Percentiles rank a stretch among this genome's conserved stretches.
These are phyloP conservation scores for Lactifluus echinatus DNA, from an alignment of 768 basidiomycete species.

Conservation along the genomic window DNA sequence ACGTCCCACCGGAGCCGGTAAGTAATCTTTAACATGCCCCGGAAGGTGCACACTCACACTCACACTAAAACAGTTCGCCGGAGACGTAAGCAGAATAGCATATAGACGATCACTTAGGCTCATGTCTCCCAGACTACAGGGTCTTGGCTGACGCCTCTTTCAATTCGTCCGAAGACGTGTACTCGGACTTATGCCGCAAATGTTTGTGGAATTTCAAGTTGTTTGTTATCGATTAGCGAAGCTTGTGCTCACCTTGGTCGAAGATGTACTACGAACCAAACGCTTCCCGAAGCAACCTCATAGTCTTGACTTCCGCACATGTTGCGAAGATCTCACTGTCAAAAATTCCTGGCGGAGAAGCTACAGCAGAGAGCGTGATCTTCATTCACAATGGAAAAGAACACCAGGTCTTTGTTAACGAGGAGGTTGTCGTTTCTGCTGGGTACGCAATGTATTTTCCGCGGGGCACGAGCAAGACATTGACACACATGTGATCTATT, in stretches of 20 bases:
- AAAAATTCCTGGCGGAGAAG: neutral
- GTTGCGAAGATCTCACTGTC: slow-evolving; percentile 8
- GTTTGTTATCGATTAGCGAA: too few species aligned
- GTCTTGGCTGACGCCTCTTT: slow-evolving; percentile 5
- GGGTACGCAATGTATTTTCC: slow-evolving; percentile 1
- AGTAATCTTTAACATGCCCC: neutral
- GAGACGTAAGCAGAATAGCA: slow-evolving; percentile 7
- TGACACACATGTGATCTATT: neutral
- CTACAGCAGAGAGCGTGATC: slow-evolving; percentile 4
- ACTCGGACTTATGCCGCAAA: slow-evolving; percentile 14
- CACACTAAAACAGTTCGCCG: slow-evolving; percentile 5
- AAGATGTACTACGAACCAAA: slow-evolving; percentile 22
- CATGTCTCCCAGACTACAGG: slow-evolving; percentile 8
- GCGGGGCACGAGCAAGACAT: neutral
- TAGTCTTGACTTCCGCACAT: slow-evolving; percentile 19
- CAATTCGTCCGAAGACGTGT: neutral
- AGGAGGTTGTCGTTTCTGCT: slow-evolving; percentile 17
- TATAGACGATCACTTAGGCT: neutral
- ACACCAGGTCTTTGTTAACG: slow-evolving; percentile 1
- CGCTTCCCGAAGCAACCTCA: slow-evolving; percentile 18
- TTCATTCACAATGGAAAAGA: slow-evolving; percentile 13
- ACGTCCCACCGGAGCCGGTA: neutral
- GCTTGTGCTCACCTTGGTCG: too few species aligned
- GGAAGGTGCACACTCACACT: neutral
- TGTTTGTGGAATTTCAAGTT: neutral